Evolutionary conservation across 2,329 filamentous ascomycete species (phyloP).

Genomic region (Claviceps monticola): DNA sequence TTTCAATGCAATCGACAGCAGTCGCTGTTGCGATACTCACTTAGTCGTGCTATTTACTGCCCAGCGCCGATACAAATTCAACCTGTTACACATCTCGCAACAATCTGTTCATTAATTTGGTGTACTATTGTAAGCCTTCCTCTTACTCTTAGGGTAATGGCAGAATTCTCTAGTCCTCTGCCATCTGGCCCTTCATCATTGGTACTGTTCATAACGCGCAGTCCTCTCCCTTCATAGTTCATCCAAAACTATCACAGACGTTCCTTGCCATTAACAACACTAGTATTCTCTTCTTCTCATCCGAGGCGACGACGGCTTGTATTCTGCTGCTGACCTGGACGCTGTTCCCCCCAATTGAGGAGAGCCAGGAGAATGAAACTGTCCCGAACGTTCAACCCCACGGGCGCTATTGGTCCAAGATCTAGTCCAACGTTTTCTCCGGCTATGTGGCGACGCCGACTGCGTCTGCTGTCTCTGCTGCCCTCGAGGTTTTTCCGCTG

Average conservation of each 20-base stretch:
- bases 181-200: not conserved
- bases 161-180: not conserved
- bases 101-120: not conserved
- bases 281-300: not conserved
- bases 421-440: too few species aligned
- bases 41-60: not conserved
- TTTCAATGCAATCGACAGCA: not conserved
- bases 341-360: too few species aligned
- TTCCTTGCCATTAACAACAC: not conserved
- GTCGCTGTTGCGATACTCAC: not conserved
- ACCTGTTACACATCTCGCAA: not conserved
- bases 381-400: too few species aligned
- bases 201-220: not conserved
- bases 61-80: not conserved
- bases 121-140: not conserved
- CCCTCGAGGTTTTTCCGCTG: not conserved
- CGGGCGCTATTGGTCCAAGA: too few species aligned
- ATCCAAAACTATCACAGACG: not conserved
- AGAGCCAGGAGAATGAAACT: too few species aligned
- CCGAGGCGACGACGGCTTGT: slow-evolving; percentile 21
- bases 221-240: not conserved
- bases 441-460: too few species aligned
- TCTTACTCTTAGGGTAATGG: not conserved
- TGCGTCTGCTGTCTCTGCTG: not conserved
- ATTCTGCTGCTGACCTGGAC: not conserved